Evolutionary conservation across 2,329 filamentous ascomycete genomes (phyloP), one percentile per base, ranked within the genome.

Genomic region (Stachybotrys chartarum): DNA sequence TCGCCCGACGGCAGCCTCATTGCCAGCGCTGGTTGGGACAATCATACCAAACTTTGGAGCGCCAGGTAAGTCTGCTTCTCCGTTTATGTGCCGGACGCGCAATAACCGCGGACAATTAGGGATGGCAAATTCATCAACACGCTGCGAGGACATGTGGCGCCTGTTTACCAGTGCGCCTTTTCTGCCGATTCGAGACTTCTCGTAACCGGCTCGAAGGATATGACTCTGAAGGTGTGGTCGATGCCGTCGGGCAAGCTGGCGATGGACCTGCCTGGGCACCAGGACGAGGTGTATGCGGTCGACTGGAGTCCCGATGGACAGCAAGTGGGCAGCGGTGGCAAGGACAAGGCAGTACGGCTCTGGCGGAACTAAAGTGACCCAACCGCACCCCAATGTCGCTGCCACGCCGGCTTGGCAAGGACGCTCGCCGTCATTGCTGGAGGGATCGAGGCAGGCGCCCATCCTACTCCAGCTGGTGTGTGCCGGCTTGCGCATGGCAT

Each of bases 221-320:
- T 90, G 2, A 97, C 94, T 0, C 75, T 97, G 51, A 97, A 96
- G 69, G 89, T 95, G 6, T 99, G 93, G 92, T 91, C 95, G 65
- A 88, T 96, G 68, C 80, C 87, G 58, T 90, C 88, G 1, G 88
- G 87, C 52, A 96, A 95, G 72, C 74, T 99, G 56, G 83, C 85
- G 3, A 75, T 76, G 51, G 92, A 97, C 74, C 76, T 97, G 50
- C 91, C 92, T 0, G 91, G 93, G 0, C 93, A 97, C 70, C 83
- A 90, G 68, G 93, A 96, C 65, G 90, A 97, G 70, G 92, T 97
- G 0, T 97, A 92, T 70, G 91, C 92, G 0, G 86, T 97, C 12
- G 93, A 97, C 69, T 97, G 93, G 94, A 92, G 89, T 63, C 87
- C 91, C 0, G 92, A 97, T 68, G 94, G 94, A 8, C 83, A 90